Conservation (phyloP, 1,139 yeast species). For the Candida buenavistaensis region DNA sequence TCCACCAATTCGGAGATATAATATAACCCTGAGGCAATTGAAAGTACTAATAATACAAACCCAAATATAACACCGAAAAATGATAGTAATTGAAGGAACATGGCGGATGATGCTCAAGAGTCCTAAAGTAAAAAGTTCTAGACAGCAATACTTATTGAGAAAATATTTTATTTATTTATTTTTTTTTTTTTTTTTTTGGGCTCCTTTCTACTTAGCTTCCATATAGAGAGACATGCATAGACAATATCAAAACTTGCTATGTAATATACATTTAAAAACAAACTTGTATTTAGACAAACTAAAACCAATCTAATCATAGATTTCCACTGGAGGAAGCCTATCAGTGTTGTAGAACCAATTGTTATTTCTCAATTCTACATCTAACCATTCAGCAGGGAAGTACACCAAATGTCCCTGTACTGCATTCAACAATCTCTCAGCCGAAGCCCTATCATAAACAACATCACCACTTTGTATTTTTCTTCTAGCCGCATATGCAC, state of each 20-base stretch:
- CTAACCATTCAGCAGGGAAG: conserved; percentile 91
- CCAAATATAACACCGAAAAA: conserved; percentile 74
- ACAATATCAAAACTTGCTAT: no score
- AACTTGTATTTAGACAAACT: no score
- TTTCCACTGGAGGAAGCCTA: conserved; percentile 92
- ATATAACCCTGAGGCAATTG: conserved; percentile 83
- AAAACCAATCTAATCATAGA: conserved; percentile 70
- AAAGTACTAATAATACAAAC: conserved; percentile 60
- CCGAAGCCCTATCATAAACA: conserved; percentile 73
- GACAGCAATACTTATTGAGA: no score
- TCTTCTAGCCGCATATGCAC: conserved; percentile 34
- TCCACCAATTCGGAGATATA: conserved; percentile 91
- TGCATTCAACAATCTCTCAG: conserved; percentile 69
- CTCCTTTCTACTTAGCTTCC: no score
- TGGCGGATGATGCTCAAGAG: no score
- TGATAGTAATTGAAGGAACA: conserved; percentile 50
- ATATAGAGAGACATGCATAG: no score
- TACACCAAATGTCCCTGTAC: conserved; percentile 88
- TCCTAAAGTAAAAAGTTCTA: no score
- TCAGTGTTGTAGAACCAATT: conserved; percentile 97
- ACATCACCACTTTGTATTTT: conserved; percentile 38
- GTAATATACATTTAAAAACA: no score
- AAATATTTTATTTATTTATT: no score
- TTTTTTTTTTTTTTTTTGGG: no score
- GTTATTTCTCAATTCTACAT: conserved; percentile 80